Base-by-base conservation (phyloP, 345 rosid species). In the Angophora floribunda region DNA sequence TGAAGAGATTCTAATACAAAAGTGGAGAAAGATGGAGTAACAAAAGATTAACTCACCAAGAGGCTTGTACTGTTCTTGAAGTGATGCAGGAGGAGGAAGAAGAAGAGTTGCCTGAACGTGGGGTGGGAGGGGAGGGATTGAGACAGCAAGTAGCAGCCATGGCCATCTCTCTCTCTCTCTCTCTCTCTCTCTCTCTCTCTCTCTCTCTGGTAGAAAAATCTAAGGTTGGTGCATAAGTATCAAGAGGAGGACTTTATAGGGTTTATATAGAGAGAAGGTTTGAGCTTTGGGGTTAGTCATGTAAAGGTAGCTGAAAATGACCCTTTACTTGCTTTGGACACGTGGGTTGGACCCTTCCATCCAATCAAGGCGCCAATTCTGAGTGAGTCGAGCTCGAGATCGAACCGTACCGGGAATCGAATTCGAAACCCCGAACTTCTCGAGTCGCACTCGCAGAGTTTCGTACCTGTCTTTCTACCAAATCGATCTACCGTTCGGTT, bases 81-180 rank as follows among this genome's bases (percentile, higher is more conserved):
- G 88, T 16, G 24, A 49, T 70, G 84, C 19, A 14, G 4, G 87
- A 32, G 22, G 87, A 4, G 13, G 47, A 32, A 30, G 80, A 36
- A 5, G 80, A 41, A 41, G 14, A 41, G 26, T 41, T 41, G 84
- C 28, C 5, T 21, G 84, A 41, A 41, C 78, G 86, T 0, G 89
- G 26, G 59, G 90, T 4, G 15, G 93, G 92, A 85, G 87, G 92
- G 53, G 91, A 87, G 86, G 91, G 92, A 86, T 93, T 94, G 88
- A 94, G 91, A 90, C 92, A 94, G 86, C 93, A 94, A 53, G 88
- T 51, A 36, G 92, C 51, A 63, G 93, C 59, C 50, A 90, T 84
- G 14, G 94, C 92, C 97, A 93, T 94, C 65, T 17, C 86, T 85
- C 17, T 41, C 70, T 87, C 24, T 30, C 36, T 24, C 21, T 52